phyloP scores from a whole-genome alignment of 345 rosid species.

The Heritiera fomes region DNA sequence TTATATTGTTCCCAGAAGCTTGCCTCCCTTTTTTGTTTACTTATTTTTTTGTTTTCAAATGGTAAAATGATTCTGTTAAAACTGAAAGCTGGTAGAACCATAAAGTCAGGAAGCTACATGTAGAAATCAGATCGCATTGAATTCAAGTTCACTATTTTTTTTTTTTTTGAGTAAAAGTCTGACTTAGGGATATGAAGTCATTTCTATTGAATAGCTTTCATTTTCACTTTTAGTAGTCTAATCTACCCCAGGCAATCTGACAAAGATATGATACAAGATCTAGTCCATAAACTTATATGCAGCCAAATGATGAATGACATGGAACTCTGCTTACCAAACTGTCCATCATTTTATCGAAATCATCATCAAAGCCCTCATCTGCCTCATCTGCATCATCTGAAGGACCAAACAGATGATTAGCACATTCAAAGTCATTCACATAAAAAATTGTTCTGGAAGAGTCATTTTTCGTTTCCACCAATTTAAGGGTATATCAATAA shows the following conservation, averaged over 20 bases:
- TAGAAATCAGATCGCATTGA: background rate
- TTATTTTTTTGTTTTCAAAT: background rate
- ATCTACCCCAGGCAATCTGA: background rate
- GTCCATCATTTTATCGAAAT: constrained; percentile 52
- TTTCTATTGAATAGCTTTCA: background rate
- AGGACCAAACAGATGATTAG: constrained; percentile 12
- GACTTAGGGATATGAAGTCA: background rate
- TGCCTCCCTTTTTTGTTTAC: background rate
- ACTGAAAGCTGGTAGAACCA: background rate
- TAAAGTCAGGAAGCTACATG: background rate
- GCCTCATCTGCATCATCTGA: constrained; percentile 49
- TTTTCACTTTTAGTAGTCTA: background rate
- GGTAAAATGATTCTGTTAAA: background rate
- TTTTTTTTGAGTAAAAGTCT: background rate
- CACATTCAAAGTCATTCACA: background rate
- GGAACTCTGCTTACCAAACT: constrained; percentile 43
- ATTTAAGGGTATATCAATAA: background rate
- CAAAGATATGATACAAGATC: constrained; percentile 5
- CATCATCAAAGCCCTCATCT: constrained; percentile 47
- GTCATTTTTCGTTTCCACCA: background rate
- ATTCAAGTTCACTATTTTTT: background rate
- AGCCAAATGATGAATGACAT: background rate
- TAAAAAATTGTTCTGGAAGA: background rate
- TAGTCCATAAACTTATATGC: background rate
- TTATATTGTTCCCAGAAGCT: background rate